Base-by-base conservation (phyloP, 345 rosid species). In the Cardamine chenopodiifolia region DNA sequence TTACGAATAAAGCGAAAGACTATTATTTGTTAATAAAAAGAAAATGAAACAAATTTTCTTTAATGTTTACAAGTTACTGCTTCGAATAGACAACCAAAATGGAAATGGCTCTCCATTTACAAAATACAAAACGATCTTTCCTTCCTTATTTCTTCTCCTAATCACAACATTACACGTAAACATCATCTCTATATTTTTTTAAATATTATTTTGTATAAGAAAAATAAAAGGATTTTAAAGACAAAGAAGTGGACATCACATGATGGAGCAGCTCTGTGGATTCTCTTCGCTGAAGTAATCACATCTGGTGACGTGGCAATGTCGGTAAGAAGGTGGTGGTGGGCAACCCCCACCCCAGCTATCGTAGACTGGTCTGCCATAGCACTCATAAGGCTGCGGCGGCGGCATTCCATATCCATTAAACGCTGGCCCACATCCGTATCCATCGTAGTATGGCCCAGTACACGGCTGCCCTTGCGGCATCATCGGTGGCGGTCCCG, bases 301-400 rank as follows among this genome's bases (percentile, higher is more conserved):
- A 26, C 85, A 81, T 17, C 82, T 58, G 13, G 68, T 65, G 54
- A 6, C 59, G 44, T 55, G 70, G 67, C 68, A 55, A 5, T 52
- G 64, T n/a, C 65, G 35, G 70, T 17, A 32, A 40, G 55, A 23
- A 26, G 80, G 76, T 55, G 81, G 81, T 45, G 83, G 81, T 2
- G 62, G 62, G 67, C 37, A 62, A 15, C 88, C 86, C 17, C 85
- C 73, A 0, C 88, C 87, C 85, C 86, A 84, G 63, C 89, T 80
- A 3, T 88, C 86, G 25, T 80, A 90, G 35, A 88, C 89, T 0
- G 85, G 88, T 72, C 91, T 55, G 10, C 88, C 90, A 44, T 75
- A 83, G 8, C 74, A 74, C 8, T 76, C 79, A 48, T 68, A 78
- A 5, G 39, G 74, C 34, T 32, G 73, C 66, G 67, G 62, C 64